phyloP scores from a whole-genome alignment of 1,284 basidiomycete species.

The Ustilago bromivora region DNA sequence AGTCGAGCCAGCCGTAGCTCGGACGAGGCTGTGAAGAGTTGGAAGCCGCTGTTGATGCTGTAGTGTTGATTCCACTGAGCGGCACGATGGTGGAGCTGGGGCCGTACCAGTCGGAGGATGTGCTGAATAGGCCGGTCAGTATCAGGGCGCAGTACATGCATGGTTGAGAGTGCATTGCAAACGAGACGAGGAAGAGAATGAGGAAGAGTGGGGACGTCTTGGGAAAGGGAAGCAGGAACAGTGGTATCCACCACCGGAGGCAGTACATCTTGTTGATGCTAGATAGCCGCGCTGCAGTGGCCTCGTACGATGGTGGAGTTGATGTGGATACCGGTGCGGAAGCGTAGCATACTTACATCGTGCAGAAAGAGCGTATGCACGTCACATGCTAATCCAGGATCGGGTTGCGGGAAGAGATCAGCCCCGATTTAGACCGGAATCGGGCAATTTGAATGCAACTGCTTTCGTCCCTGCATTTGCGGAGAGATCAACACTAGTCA shows the following conservation, averaged over 20 bases:
- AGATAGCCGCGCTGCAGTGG: neutral
- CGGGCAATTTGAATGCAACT: slow-evolving; percentile 19
- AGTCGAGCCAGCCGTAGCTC: slow-evolving; percentile 42
- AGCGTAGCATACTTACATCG: neutral
- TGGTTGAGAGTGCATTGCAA: slow-evolving; percentile 59
- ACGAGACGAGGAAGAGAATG: slow-evolving; percentile 60
- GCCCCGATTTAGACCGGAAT: slow-evolving; percentile 3
- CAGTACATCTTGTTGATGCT: slow-evolving; percentile 52
- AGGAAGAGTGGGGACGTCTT: slow-evolving; percentile 59
- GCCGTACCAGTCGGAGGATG: slow-evolving; percentile 54
- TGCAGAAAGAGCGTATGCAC: neutral
- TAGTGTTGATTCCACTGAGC: neutral
- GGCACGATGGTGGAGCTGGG: neutral
- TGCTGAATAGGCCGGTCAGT: slow-evolving; percentile 55
- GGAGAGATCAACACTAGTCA: slow-evolving; percentile 36
- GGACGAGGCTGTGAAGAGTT: slow-evolving; percentile 16
- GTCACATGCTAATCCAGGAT: neutral
- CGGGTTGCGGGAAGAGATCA: slow-evolving; percentile 4
- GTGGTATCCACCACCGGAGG: slow-evolving; percentile 65
- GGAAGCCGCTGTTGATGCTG: neutral
- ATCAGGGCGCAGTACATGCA: slow-evolving; percentile 65
- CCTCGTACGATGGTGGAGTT: neutral
- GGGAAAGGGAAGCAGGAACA: slow-evolving; percentile 64
- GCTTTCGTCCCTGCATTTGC: slow-evolving; percentile 11
- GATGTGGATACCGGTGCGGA: neutral